A percentile compares a stretch with the other conserved stretches of the same genome.
These are phyloP conservation scores for Kwoniella shivajii DNA, from an alignment of 1,284 basidiomycete species.

Conservation along the genomic window DNA sequence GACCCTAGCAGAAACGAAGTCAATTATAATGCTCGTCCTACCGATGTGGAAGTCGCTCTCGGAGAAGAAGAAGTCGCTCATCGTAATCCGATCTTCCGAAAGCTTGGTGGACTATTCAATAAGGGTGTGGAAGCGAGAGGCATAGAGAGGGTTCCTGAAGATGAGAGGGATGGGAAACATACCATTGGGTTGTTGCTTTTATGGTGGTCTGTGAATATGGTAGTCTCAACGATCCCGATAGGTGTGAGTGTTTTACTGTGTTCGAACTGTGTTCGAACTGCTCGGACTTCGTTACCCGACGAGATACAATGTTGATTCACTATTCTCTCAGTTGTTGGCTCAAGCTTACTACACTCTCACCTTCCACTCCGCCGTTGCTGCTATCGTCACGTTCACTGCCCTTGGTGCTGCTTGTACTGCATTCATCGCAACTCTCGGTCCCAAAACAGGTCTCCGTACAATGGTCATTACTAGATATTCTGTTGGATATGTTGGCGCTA, in stretches of 20 bases:
- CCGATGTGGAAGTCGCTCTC: neutral
- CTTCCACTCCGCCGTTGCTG: constrained; percentile 54
- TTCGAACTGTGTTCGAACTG: no score
- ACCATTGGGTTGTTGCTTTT: constrained; percentile 34
- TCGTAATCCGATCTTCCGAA: constrained; percentile 24
- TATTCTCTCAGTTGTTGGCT: constrained; percentile 54
- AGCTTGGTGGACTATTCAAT: constrained; percentile 23
- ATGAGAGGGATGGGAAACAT: constrained; percentile 28
- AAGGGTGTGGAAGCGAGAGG: constrained; percentile 40
- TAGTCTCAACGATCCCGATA: constrained; percentile 62
- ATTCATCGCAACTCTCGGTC: constrained; percentile 65
- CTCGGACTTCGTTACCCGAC: neutral
- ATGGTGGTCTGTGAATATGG: constrained; percentile 47
- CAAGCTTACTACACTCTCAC: constrained; percentile 62
- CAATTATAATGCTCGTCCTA: neutral
- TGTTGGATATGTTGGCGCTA: constrained; percentile 63
- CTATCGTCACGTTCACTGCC: constrained; percentile 50
- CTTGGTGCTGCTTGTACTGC: constrained; percentile 54
- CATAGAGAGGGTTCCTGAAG: constrained; percentile 39
- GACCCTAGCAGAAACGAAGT: neutral
- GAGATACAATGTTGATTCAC: neutral
- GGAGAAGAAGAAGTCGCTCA: constrained; percentile 16
- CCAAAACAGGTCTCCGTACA: constrained; percentile 64
- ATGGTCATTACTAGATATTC: constrained; percentile 56
- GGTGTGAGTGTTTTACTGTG: constrained; percentile 48